Evolutionary conservation across 768 basidiomycete species (phyloP).

Genomic region (Boletus tylopilopsis): DNA sequence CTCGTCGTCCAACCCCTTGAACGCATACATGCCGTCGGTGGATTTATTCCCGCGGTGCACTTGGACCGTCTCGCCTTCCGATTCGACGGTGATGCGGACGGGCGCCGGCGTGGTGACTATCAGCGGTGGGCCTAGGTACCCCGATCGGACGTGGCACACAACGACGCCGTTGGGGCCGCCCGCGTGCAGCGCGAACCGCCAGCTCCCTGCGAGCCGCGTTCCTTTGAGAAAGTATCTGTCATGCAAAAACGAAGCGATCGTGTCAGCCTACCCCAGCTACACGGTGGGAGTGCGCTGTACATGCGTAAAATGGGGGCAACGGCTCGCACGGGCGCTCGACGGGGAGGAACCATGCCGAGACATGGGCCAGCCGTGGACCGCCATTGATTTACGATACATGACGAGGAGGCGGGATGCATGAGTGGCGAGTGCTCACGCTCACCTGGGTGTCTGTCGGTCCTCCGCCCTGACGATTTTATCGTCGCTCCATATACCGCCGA

Average conservation of each 20-base stretch:
- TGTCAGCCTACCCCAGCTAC: too few relatives aligned
- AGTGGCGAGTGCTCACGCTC: constrained; percentile 3
- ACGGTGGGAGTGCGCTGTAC: too few relatives aligned
- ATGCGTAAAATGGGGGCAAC: too few relatives aligned
- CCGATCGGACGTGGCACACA: constrained; percentile 26
- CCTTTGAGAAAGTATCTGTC: constrained; percentile 25
- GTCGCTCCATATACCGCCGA: constrained; percentile 27
- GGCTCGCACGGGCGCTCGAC: too few relatives aligned
- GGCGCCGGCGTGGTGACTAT: constrained; percentile 13
- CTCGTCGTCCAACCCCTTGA: constrained; percentile 21
- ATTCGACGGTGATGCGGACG: constrained; percentile 15
- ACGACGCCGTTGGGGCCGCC: constrained; percentile 17
- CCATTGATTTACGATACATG: too few relatives aligned
- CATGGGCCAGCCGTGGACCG: too few relatives aligned
- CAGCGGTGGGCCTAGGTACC: constrained; percentile 26
- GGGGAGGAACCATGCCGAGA: too few relatives aligned
- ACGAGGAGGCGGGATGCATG: too few relatives aligned
- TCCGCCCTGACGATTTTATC: constrained; percentile 28
- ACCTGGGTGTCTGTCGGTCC: constrained; percentile 26
- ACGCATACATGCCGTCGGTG: constrained; percentile 10
- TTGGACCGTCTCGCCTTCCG: constrained; percentile 1
- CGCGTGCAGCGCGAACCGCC: constrained; percentile 23
- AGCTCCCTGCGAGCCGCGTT: constrained; percentile 13
- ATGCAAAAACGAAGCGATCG: too few relatives aligned
- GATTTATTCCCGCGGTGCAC: constrained; percentile 9